phyloP scores from a whole-genome alignment of 2,329 filamentous ascomycete genomes.

The Calonectria hawksworthii region DNA sequence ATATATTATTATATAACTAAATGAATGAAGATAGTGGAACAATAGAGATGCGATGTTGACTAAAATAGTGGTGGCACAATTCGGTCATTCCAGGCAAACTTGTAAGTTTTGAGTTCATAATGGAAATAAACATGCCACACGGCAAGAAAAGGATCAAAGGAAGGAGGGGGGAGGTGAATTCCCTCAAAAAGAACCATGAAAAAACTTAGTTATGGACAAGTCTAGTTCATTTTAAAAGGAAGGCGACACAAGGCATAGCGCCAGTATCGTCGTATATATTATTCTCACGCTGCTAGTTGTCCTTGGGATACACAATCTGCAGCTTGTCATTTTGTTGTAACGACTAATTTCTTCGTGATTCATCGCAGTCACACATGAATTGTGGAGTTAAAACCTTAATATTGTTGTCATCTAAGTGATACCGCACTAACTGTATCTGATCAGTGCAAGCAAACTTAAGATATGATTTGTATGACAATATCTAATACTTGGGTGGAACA shows the following conservation, averaged over 20 bases:
- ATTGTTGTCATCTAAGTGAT: neutral
- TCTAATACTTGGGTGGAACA: neutral
- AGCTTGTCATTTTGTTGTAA: neutral
- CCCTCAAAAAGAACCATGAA: neutral
- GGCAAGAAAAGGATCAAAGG: neutral
- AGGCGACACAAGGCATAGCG: neutral
- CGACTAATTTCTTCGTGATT: neutral
- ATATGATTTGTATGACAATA: neutral
- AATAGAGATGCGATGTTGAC: neutral
- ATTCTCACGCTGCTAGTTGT: neutral
- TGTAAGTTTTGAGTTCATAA: neutral
- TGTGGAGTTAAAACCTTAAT: neutral
- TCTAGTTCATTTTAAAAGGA: neutral
- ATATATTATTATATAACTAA: neutral
- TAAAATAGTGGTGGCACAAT: neutral
- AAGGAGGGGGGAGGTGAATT: neutral
- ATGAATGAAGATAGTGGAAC: neutral
- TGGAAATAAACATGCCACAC: neutral
- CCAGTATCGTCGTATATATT: neutral
- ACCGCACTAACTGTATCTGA: neutral
- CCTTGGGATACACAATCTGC: neutral
- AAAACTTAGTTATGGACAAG: neutral
- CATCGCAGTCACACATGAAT: neutral
- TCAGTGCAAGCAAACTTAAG: neutral
- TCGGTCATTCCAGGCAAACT: neutral